Evolutionary conservation across 2,329 filamentous ascomycete genomes (phyloP).

Genomic region (Fusarium continuum): DNA sequence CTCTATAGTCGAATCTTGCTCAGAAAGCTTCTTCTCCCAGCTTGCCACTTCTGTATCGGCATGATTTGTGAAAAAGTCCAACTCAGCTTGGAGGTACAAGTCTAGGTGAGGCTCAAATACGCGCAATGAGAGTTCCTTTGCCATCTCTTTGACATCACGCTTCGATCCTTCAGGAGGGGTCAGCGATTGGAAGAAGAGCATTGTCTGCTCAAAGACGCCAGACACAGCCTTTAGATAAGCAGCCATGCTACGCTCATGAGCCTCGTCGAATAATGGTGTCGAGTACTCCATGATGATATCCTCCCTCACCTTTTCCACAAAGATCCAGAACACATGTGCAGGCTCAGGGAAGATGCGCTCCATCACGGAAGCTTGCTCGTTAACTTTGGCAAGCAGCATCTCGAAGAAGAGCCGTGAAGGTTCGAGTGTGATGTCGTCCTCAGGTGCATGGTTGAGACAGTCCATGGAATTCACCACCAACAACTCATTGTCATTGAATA

Average conservation of each 20-base stretch:
- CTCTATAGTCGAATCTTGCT: constrained; percentile 89
- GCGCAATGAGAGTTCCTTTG: constrained; percentile 72
- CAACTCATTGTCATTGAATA: constrained; percentile 78
- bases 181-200: constrained; percentile 79
- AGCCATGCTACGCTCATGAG: constrained; percentile 77
- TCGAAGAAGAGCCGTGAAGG: constrained; percentile 86
- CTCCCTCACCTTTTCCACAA: constrained; percentile 84
- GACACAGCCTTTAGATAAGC: constrained; percentile 88
- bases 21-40: constrained; percentile 92
- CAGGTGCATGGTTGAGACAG: constrained; percentile 75
- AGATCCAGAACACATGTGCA: constrained; percentile 75
- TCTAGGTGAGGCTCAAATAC: constrained; percentile 95
- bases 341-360: constrained; percentile 81
- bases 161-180: constrained; percentile 71
- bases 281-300: constrained; percentile 89
- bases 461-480: constrained; percentile 76
- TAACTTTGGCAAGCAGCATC: constrained; percentile 75
- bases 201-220: constrained; percentile 85
- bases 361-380: constrained; percentile 83
- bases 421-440: constrained; percentile 77
- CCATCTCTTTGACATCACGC: constrained; percentile 68
- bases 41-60: constrained; percentile 79
- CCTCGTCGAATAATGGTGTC: constrained; percentile 85
- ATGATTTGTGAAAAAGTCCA: constrained; percentile 82
- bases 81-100: constrained; percentile 89